Evolutionary conservation across 345 rosid genomes (phyloP).

Genomic region (Syzygium grande): DNA sequence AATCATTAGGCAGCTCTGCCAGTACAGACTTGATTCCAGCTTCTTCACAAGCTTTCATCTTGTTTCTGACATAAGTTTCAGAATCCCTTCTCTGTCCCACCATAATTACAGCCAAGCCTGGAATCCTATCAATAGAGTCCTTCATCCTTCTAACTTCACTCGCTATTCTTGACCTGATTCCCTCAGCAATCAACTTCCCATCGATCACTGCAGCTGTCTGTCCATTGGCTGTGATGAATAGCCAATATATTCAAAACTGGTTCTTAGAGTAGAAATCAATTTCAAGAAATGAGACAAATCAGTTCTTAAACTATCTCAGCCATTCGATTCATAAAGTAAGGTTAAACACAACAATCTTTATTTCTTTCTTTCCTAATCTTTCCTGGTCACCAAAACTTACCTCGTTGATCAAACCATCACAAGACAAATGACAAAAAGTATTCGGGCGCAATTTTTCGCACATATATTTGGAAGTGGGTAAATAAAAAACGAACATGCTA

Average conservation of each 20-base stretch:
- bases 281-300: neutral
- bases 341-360: neutral
- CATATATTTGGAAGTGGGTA: neutral
- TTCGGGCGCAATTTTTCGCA: neutral
- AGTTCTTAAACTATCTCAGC: neutral
- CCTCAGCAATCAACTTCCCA: slow-evolving; percentile 76
- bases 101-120: slow-evolving; percentile 84
- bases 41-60: slow-evolving; percentile 79
- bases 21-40: slow-evolving; percentile 72
- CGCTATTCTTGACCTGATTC: slow-evolving; percentile 49
- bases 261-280: neutral
- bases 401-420: neutral
- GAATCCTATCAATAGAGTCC: slow-evolving; percentile 51
- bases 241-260: slow-evolving; percentile 7
- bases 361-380: neutral
- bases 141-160: slow-evolving; percentile 69
- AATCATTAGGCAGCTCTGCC: slow-evolving; percentile 44
- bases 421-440: neutral
- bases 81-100: slow-evolving; percentile 84
- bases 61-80: slow-evolving; percentile 68
- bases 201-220: slow-evolving; percentile 47
- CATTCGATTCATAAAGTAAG: neutral
- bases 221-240: slow-evolving; percentile 24
- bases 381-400: neutral
- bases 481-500: neutral